Evolutionary conservation across 2,329 filamentous ascomycete species (phyloP).

Genomic region (Verruconis gallopava): DNA sequence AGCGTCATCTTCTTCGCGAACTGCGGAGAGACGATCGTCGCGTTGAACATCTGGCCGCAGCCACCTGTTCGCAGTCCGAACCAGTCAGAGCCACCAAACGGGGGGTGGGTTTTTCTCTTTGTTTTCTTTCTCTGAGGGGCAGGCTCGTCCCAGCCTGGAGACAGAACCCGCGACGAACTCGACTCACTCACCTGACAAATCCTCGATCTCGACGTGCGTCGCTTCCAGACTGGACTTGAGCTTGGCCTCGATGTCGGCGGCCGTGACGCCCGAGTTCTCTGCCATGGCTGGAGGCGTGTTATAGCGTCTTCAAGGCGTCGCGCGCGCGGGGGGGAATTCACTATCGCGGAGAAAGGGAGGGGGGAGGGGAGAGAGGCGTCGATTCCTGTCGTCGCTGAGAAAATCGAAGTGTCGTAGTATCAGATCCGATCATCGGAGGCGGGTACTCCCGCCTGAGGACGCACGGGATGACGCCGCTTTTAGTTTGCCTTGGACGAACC

Average conservation of each 20-base stretch:
- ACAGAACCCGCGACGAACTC: too few species aligned
- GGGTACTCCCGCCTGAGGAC: background rate
- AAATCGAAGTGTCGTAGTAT: background rate
- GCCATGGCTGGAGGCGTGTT: conserved; percentile 41
- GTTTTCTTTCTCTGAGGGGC: too few species aligned
- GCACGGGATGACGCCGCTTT: too few species aligned
- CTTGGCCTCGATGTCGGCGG: conserved; percentile 54
- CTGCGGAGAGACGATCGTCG: conserved; percentile 47
- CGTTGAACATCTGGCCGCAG: conserved; percentile 58
- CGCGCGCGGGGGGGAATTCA: too few species aligned
- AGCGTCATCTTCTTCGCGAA: conserved; percentile 51
- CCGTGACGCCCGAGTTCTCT: conserved; percentile 51
- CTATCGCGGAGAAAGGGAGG: background rate
- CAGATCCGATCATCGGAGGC: background rate
- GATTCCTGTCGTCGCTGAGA: background rate
- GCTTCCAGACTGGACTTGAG: conserved; percentile 60
- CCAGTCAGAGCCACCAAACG: background rate
- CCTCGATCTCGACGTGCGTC: conserved; percentile 72
- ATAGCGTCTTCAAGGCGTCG: too few species aligned
- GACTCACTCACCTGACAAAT: conserved; percentile 64
- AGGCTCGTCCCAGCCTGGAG: too few species aligned
- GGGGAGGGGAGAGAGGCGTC: background rate
- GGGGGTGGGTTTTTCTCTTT: background rate
- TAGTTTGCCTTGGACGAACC: too few species aligned
- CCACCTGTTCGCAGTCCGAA: conserved; percentile 38